Evolutionary conservation across 1,139 yeast genomes (phyloP), one percentile per base, ranked within the genome.

Genomic region (Lodderomyces beijingensis): DNA sequence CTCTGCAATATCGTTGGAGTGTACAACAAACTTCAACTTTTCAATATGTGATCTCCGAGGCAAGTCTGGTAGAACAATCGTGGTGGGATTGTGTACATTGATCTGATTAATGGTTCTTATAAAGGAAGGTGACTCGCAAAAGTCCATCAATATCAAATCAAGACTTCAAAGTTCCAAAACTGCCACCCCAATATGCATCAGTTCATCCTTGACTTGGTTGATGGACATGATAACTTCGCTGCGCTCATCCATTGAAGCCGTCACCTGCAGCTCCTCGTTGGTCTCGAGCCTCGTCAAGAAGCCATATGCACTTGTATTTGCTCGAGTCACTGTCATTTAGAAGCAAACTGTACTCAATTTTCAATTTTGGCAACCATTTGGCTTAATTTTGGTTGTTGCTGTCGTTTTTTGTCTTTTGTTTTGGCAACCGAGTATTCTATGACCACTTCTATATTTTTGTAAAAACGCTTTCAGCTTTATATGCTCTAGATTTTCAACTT

Each of bases 81-180:
- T 65, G 1, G 60, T 45, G 0, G 74, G 70, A 20, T 51, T 50
- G 35, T 51, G 53, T 2, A 66, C 53, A 15, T 57, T 55, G 0
- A 69, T 33, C 37, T 63, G 65, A 40, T 70, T 69, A 7, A 70
- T 47, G 0, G 73, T 63, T 32, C 73, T 48, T 2, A 66, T 67
- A 41, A 56, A 68, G 0, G 73, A 66, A 41, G 62, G 72, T 0
- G 75, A 59, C 40, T 70, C 76, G 14, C 55, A 45, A 22, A 62
- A 55, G 10, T 54, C 60, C 3, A 60, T 51, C 12, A 62, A 35
- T 3, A 42, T 43, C 34, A 69, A 40, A 30, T 57, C 62, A 22
- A 26, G 13, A 7, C 36, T 35, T 25, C 27, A 31, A 10, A 34
- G 25, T 17, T 39, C 33, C 3, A 38, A 28, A n/a, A 37, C 27